Percentiles rank a stretch among this genome's conserved stretches.
phyloP scores from a whole-genome alignment of 805 yeast species.

The Starmerella stellata region DNA sequence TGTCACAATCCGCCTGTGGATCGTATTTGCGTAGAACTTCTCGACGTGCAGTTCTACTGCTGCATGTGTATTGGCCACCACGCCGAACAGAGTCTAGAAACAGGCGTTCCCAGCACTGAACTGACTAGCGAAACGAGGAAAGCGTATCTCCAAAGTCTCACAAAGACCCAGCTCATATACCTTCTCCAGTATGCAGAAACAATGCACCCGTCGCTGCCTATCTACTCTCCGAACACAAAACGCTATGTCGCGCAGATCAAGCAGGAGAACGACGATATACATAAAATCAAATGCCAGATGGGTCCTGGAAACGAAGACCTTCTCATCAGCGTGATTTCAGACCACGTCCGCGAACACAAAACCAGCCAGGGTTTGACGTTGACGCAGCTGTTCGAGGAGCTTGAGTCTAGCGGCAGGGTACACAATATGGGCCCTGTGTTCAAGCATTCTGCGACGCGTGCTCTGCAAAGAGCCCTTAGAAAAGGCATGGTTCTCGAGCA shows the following conservation, averaged over 20 bases:
- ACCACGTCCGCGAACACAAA: constrained; percentile 16
- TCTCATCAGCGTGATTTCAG: constrained; percentile 21
- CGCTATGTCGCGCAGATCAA: constrained; percentile 22
- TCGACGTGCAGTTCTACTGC: constrained; percentile 28
- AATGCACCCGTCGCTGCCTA: constrained; percentile 23
- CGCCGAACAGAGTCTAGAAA: constrained; percentile 23
- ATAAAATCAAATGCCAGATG: constrained; percentile 14
- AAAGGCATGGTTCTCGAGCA: constrained; percentile 22
- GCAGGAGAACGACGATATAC: constrained; percentile 18
- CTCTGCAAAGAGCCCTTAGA: constrained; percentile 24
- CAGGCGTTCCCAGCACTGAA: constrained; percentile 24
- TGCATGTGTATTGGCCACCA: constrained; percentile 24
- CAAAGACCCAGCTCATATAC: constrained; percentile 27
- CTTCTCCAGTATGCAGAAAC: constrained; percentile 25
- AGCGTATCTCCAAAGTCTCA: constrained; percentile 24
- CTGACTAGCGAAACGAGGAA: constrained; percentile 23
- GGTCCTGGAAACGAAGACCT: constrained; percentile 22
- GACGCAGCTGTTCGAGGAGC: constrained; percentile 13
- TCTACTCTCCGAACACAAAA: constrained; percentile 25
- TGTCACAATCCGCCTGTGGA: constrained; percentile 28
- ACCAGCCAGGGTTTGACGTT: constrained; percentile 16
- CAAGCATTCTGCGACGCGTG: constrained; percentile 24
- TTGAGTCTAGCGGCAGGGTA: constrained; percentile 16
- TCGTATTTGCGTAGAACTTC: constrained; percentile 25
- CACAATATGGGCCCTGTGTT: constrained; percentile 21